Base-by-base conservation (phyloP, 805 yeast species). In the Zygosaccharomyces kombuchaensis region DNA sequence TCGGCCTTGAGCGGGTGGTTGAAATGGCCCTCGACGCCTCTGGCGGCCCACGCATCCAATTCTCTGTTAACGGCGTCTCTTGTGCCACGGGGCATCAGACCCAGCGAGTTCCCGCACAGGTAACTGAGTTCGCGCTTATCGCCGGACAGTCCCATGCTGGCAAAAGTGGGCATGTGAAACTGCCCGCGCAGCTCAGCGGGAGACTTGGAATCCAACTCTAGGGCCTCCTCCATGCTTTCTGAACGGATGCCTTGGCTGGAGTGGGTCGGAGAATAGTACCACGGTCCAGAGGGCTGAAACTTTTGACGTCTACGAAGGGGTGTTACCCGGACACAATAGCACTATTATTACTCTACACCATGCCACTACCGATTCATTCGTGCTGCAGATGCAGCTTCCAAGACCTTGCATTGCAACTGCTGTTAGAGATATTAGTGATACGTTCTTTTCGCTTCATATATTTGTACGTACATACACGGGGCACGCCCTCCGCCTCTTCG, bases 71-170 rank as follows among this genome's bases (percentile, higher is more conserved):
- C 69, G 12, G 85, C 84, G 6, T 53, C 51, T 27, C 77, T 69
- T 0, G 90, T 81, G 6, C 70, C 59, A 41, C 66, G 70, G 0
- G 98, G 97, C 90, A 88, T 85, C 48, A 90, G 68, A 0, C 98
- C 98, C 6, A 90, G 76, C n/a, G 96, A 87, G 69, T 90, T 91
- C 2, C 98, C 98, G 66, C 96, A 88, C 38, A 90, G 70, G 60
- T 90, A 91, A 17, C 75, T 70, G 9, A 77, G 69, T 7, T 54
- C 50, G 27, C 32, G 35, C 22, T 29, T 43, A 23, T 40, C 45
- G 34, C 59, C 56, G 8, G 60, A 48, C 22, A 80, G 60, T 0
- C 85, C 90, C 53, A 86, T 65, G 0, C 87, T 74, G 42, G 65
- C 59, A 51, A 80, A 74, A 0, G 93, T 84, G 6, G 96, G 96